Evolutionary conservation across 202 grass and related monocot genomes (phyloP).

Genomic region (Dendrocalamus latiflorus): DNA sequence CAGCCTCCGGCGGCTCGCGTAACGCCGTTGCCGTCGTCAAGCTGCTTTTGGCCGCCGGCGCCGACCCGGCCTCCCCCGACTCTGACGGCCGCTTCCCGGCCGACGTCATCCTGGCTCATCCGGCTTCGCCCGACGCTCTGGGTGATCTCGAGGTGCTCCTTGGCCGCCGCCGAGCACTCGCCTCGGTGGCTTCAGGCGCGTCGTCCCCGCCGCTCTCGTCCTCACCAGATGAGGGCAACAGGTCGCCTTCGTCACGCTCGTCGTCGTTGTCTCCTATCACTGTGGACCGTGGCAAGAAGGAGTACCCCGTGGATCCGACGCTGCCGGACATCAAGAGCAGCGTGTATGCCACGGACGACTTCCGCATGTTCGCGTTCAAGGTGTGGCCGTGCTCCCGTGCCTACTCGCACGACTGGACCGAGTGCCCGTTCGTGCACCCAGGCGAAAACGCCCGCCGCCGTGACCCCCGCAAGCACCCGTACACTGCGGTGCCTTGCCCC

Average conservation of each 20-base stretch:
- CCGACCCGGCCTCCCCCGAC: conserved; percentile 37
- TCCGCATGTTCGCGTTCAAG: conserved; percentile 73
- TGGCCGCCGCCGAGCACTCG: conserved; percentile 32
- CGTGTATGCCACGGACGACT: conserved; percentile 61
- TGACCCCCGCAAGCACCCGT: conserved; percentile 56
- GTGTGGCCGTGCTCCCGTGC: conserved; percentile 66
- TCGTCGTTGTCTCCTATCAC: conserved; percentile 49
- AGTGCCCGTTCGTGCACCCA: conserved; percentile 67
- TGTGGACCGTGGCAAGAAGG: conserved; percentile 45
- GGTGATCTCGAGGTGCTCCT: conserved; percentile 47
- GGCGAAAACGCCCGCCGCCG: conserved; percentile 68
- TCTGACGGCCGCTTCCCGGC: conserved; percentile 33
- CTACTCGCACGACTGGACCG: conserved; percentile 73
- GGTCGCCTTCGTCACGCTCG: conserved; percentile 38
- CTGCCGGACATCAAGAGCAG: conserved; percentile 74
- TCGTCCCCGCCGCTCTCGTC: conserved; percentile 55
- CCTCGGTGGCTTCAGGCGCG: conserved; percentile 27
- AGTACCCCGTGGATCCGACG: conserved; percentile 66
- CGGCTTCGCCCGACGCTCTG: neutral
- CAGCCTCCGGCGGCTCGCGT: conserved; percentile 46
- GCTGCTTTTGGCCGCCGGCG: conserved; percentile 45
- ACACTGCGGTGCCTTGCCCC: conserved; percentile 62
- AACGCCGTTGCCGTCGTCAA: conserved; percentile 39
- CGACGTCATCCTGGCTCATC: conserved; percentile 37
- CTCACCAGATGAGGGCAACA: conserved; percentile 52